Evolutionary conservation across 129 eudicot species (phyloP).

Genomic region (Flaveria robusta): DNA sequence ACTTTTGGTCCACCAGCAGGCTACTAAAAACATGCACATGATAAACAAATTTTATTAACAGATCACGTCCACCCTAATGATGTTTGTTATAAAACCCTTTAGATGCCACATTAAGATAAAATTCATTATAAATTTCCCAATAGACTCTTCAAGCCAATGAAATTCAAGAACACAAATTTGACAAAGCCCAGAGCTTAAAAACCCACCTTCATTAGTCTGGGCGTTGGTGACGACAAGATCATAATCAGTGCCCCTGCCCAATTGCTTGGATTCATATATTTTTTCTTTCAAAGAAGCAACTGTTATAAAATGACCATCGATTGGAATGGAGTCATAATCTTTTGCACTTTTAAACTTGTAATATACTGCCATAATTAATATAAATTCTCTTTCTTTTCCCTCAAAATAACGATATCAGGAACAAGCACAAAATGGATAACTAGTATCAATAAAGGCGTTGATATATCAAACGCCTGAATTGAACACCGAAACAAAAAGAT

Average conservation of each 20-base stretch:
- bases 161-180: background rate
- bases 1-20: background rate
- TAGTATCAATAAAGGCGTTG: conserved; percentile 53
- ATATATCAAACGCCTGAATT: conserved; percentile 54
- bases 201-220: conserved; percentile 97
- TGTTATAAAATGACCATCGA: conserved; percentile 93
- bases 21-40: background rate
- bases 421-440: conserved; percentile 38
- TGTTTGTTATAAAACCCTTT: conserved; percentile 18
- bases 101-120: background rate
- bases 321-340: conserved; percentile 84
- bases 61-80: background rate
- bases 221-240: conserved; percentile 95
- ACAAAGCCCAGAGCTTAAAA: conserved; percentile 27
- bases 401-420: conserved; percentile 42
- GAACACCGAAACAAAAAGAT: conserved; percentile 42
- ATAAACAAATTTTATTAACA: conserved; percentile 5
- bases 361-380: conserved; percentile 75
- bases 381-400: conserved; percentile 37
- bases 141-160: background rate
- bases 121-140: background rate
- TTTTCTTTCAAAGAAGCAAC: conserved; percentile 88
- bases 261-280: conserved; percentile 88
- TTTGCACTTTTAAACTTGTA: conserved; percentile 98
- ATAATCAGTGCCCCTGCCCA: conserved; percentile 96